These are phyloP conservation scores for Helotiales sp. DNA, from an alignment of 2,329 filamentous ascomycete species.

Conservation along the genomic window DNA sequence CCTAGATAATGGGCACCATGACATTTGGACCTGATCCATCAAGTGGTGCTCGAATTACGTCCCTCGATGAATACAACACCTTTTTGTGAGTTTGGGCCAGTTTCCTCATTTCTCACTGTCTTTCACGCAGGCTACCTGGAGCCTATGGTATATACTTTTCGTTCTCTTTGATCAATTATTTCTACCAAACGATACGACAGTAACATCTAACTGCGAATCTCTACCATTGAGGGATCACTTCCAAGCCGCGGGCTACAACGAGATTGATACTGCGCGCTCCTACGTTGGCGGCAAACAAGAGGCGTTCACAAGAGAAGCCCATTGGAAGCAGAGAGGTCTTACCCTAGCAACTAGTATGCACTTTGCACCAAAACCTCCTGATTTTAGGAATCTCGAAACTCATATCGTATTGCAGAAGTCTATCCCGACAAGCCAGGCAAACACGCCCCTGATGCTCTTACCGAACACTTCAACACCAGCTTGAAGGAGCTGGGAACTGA, in stretches of 20 bases:
- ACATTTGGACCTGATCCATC: slow-evolving; percentile 72
- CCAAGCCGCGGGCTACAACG: slow-evolving; percentile 79
- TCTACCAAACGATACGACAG: background rate
- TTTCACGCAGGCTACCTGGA: background rate
- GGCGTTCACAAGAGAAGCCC: slow-evolving; percentile 73
- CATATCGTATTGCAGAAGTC: slow-evolving; percentile 54
- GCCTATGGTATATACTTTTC: no score
- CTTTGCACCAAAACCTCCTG: background rate
- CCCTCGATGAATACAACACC: slow-evolving; percentile 68
- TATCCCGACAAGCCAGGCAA: slow-evolving; percentile 66
- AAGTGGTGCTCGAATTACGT: slow-evolving; percentile 73
- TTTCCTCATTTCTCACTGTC: background rate
- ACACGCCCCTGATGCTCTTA: slow-evolving; percentile 68
- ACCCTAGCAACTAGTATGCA: slow-evolving; percentile 66
- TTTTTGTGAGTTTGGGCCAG: slow-evolving; percentile 51
- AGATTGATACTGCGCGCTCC: slow-evolving; percentile 80
- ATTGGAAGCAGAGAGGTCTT: slow-evolving; percentile 80
- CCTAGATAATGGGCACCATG: slow-evolving; percentile 54
- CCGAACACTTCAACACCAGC: slow-evolving; percentile 68
- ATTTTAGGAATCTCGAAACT: background rate
- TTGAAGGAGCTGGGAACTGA: slow-evolving; percentile 75
- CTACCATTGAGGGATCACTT: slow-evolving; percentile 61
- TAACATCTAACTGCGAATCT: background rate
- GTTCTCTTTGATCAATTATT: no score
- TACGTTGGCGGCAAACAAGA: slow-evolving; percentile 79